phyloP scores from a whole-genome alignment of 2,329 filamentous ascomycete genomes.

The Aspergillus bombycis region DNA sequence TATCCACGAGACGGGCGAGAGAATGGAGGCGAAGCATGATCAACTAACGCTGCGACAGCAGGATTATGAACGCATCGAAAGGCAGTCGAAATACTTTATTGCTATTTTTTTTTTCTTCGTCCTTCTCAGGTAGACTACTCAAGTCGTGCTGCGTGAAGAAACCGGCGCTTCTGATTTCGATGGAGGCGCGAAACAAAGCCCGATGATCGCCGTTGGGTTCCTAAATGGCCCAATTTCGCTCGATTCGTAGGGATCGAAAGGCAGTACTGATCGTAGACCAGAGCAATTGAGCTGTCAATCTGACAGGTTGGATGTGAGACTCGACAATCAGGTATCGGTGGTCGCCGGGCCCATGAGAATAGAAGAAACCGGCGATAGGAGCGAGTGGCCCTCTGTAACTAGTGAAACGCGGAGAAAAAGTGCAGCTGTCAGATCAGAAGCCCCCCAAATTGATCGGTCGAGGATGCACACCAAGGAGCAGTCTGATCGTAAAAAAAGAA shows the following conservation, averaged over 20 bases:
- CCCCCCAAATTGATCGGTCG: not conserved
- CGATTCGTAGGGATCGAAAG: slow-evolving; percentile 5
- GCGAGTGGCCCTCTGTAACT: slow-evolving; percentile 6
- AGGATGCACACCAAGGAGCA: not conserved
- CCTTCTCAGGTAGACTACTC: not conserved
- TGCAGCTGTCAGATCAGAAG: slow-evolving; percentile 19
- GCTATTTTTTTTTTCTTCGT: not conserved
- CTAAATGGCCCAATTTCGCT: slow-evolving; percentile 15
- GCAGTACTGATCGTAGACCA: slow-evolving; percentile 9
- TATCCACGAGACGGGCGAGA: slow-evolving; percentile 16
- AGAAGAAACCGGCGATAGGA: slow-evolving; percentile 7
- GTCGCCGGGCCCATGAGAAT: slow-evolving; percentile 11
- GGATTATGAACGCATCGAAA: slow-evolving; percentile 1
- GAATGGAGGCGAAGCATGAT: slow-evolving; percentile 25
- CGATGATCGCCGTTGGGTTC: slow-evolving; percentile 18
- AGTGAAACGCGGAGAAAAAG: slow-evolving; percentile 23
- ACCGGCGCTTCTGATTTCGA: slow-evolving; percentile 1
- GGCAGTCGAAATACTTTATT: not conserved
- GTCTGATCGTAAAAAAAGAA: no score
- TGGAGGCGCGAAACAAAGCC: slow-evolving; percentile 16
- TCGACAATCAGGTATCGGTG: slow-evolving; percentile 5
- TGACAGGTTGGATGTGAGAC: slow-evolving; percentile 18
- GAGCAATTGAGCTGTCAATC: slow-evolving; percentile 17
- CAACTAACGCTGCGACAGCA: slow-evolving; percentile 17
- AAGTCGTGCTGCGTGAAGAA: not conserved